A percentile compares a stretch with the other conserved stretches of the same genome.
These are phyloP conservation scores for Neonectria coccinea DNA, from an alignment of 2,329 filamentous ascomycete species.

Conservation along the genomic window DNA sequence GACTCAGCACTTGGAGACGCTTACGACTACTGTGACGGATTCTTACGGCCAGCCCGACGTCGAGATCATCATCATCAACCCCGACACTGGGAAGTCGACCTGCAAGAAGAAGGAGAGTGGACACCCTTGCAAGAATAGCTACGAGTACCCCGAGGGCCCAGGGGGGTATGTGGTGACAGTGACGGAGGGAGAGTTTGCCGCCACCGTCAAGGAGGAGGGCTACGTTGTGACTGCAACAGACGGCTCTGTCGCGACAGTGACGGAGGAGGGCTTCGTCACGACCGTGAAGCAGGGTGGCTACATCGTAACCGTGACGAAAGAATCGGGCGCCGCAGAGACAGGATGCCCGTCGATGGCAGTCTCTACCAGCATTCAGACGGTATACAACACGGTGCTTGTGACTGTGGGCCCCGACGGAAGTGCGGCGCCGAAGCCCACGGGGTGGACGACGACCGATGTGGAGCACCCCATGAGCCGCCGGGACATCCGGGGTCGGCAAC, in stretches of 20 bases:
- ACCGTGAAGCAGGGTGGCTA: too few species aligned
- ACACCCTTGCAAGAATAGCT: constrained; percentile 38
- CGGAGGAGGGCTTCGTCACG: too few species aligned
- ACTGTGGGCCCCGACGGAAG: constrained; percentile 40
- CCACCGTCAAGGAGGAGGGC: constrained; percentile 6
- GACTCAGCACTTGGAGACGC: constrained; percentile 35
- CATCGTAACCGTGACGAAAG: constrained; percentile 3
- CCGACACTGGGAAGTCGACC: constrained; percentile 45
- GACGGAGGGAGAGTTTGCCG: constrained; percentile 20
- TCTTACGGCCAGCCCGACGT: constrained; percentile 42
- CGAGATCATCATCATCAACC: constrained; percentile 49
- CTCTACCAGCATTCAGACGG: constrained; percentile 49
- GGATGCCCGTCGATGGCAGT: constrained; percentile 40
- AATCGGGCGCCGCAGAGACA: constrained; percentile 27
- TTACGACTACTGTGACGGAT: constrained; percentile 38
- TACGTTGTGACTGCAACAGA: too few species aligned
- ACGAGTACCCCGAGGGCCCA: neutral
- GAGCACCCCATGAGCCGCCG: constrained; percentile 17
- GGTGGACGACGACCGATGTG: constrained; percentile 24
- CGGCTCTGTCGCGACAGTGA: too few species aligned
- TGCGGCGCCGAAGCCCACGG: constrained; percentile 7
- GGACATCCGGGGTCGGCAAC: constrained; percentile 21
- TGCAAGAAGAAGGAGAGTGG: constrained; percentile 47
- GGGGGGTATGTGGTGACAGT: constrained; percentile 24
- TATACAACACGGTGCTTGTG: constrained; percentile 53